Evolutionary conservation across 2,329 filamentous ascomycete species (phyloP), one percentile per base, ranked within the genome.

Genomic region (Colletotrichum sp.): DNA sequence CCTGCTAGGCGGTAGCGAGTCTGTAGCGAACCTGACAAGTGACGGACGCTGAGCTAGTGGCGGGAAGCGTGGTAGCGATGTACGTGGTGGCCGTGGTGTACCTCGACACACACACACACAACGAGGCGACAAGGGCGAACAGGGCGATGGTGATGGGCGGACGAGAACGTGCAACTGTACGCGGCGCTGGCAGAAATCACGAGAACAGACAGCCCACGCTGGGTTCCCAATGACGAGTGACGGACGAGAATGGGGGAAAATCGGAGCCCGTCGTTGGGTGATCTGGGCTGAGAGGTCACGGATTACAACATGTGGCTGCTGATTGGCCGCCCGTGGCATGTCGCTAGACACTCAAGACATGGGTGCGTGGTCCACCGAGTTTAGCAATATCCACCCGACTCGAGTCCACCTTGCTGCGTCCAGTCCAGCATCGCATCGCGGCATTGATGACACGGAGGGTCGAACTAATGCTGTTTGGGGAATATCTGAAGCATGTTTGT

Each of bases 241-340:
- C 74, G 70, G 65, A 76, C 72, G 68, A 68, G 68, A 72, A 68
- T 75, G 72, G 72, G 72, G 64, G 59, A 65, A 72, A 77, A 72
- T 75, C 72, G 68, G 72, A 75, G 57, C 72, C 68, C 36, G 60
- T 66, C 52, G 72, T 72, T 68, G 59, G 73, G 65, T 57, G 59
- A 77, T 75, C 72, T 77, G 72, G 44, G 60, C 75, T 75, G 75
- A 77, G 68, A 75, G 75, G 65, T 77, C 75, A 68, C 72, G 75
- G 75, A 77, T 77, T 77, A 77, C 75, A 77, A 77, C 75, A 72
- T 34, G 68, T 69, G 22, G 39, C 26, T 36, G 30, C 26, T 77
- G 75, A 77, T 77, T 77, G 75, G 75, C 7, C 16, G 18, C 12
- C 13, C 4, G n/a, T 52, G 44, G 48, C 30, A 65, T 69, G 59